Percentiles rank a stretch among this genome's conserved stretches.
Conservation (phyloP, 768 basidiomycete genomes). For the Suillus alpinus region DNA sequence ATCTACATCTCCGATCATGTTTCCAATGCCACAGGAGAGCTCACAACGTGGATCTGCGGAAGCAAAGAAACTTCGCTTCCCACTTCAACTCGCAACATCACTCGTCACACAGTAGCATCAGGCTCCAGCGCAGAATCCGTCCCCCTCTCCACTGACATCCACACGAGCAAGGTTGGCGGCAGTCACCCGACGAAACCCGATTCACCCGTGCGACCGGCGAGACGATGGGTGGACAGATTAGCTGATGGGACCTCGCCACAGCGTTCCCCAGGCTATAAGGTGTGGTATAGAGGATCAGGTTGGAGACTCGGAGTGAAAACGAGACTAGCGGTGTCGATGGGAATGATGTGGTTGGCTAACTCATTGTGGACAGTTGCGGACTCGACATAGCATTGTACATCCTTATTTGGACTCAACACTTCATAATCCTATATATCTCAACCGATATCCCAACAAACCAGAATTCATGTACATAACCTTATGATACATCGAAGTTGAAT, state of each 20-base stretch:
- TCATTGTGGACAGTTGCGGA: slow-evolving; percentile 48
- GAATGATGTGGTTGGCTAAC: slow-evolving; percentile 65
- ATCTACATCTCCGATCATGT: slow-evolving; percentile 77
- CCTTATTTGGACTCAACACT: not conserved
- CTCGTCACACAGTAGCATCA: slow-evolving; percentile 1
- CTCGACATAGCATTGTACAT: slow-evolving; percentile 2
- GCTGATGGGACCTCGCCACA: slow-evolving; percentile 31
- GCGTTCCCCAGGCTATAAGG: slow-evolving; percentile 22
- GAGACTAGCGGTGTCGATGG: slow-evolving; percentile 39
- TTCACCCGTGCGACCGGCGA: slow-evolving; percentile 35
- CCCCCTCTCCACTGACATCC: slow-evolving; percentile 7
- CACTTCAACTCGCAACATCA: slow-evolving; percentile 12
- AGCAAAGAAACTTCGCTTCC: slow-evolving; percentile 24
- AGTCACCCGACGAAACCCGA: slow-evolving; percentile 35
- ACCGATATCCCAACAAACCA: too few species aligned
- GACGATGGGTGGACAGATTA: slow-evolving; percentile 52
- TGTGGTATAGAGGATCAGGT: slow-evolving; percentile 30
- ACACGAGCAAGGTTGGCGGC: slow-evolving; percentile 21
- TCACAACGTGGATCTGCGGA: slow-evolving; percentile 62
- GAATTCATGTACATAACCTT: too few species aligned
- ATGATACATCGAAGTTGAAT: too few species aligned
- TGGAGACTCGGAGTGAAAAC: slow-evolving; percentile 41
- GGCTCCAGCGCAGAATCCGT: slow-evolving; percentile 10
- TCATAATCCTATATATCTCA: too few species aligned
- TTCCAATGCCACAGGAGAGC: slow-evolving; percentile 68